A percentile compares a stretch with the other conserved stretches of the same genome.
Conservation (phyloP, 208 protist genomes). For the Trypanosoma mega region DNA sequence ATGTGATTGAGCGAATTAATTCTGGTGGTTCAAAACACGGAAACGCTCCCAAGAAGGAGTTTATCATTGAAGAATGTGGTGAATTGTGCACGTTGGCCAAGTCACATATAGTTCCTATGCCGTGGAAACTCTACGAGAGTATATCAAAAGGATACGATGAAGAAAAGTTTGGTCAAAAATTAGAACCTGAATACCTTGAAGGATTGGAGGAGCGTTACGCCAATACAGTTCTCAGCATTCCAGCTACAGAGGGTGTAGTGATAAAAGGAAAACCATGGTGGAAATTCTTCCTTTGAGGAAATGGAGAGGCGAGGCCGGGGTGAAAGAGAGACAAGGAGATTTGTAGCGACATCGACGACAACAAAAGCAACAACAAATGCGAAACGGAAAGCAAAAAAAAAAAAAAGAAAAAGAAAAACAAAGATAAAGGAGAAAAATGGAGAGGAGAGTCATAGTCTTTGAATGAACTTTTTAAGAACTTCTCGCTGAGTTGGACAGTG, state of each 20-base stretch:
- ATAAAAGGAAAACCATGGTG: slow-evolving; percentile 13
- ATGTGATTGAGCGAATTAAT: slow-evolving; percentile 87
- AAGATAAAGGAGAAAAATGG: no score
- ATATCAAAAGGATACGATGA: slow-evolving; percentile 80
- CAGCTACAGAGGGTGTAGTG: neutral
- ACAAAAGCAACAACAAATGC: neutral
- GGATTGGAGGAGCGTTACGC: slow-evolving; percentile 31
- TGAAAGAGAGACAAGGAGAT: slow-evolving; percentile 4
- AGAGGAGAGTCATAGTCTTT: no score
- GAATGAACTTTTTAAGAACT: no score
- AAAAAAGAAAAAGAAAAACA: no score
- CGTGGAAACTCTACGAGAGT: slow-evolving; percentile 80
- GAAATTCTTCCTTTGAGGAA: slow-evolving; percentile 19
- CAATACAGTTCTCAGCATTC: neutral
- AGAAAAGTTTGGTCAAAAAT: slow-evolving; percentile 68
- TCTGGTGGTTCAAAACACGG: slow-evolving; percentile 75
- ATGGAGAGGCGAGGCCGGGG: neutral
- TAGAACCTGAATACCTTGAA: slow-evolving; percentile 29
- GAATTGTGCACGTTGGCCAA: slow-evolving; percentile 89
- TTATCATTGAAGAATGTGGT: slow-evolving; percentile 74
- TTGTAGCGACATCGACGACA: no score
- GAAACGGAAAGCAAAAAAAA: no score
- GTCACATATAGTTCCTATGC: slow-evolving; percentile 78
- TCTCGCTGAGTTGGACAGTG: no score
- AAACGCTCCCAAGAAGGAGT: slow-evolving; percentile 75